Conservation (phyloP, 805 yeast species). For the Hermanozyma aechmeae region DNA sequence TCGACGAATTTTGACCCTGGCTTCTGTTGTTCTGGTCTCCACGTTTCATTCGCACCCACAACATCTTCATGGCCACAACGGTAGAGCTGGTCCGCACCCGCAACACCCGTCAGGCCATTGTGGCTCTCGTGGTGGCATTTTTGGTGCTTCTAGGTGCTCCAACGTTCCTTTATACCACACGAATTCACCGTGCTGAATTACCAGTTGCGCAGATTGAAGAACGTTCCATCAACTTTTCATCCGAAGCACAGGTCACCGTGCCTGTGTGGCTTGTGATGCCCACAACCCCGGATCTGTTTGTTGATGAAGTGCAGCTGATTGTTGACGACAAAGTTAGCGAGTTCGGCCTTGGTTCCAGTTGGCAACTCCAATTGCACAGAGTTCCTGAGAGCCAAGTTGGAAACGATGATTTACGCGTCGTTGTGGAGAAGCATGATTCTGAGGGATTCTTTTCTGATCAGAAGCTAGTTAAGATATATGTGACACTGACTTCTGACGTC, state of each 20-base stretch:
- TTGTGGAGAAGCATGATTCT: background rate
- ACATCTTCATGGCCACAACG: too few relatives aligned
- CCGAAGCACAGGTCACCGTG: constrained; percentile 15
- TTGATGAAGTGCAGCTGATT: constrained; percentile 23
- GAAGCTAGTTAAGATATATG: background rate
- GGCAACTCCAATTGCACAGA: constrained; percentile 16
- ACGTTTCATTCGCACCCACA: too few relatives aligned
- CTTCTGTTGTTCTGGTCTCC: too few relatives aligned
- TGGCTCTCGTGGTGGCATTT: constrained; percentile 7
- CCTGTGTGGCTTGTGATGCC: constrained; percentile 36
- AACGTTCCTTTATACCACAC: constrained; percentile 50
- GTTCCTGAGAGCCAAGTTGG: background rate
- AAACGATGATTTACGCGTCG: background rate
- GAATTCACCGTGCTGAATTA: constrained; percentile 52
- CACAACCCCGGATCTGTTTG: constrained; percentile 17
- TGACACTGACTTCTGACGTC: too few relatives aligned
- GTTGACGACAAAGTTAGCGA: constrained; percentile 20
- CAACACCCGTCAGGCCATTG: constrained; percentile 6
- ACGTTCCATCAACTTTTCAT: constrained; percentile 6
- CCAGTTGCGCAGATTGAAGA: constrained; percentile 37
- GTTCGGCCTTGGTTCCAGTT: constrained; percentile 15
- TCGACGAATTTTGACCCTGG: too few relatives aligned
- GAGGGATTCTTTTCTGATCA: background rate
- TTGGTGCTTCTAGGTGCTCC: constrained; percentile 42
- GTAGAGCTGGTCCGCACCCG: too few relatives aligned